A percentile compares a stretch with the other conserved stretches of the same genome.
phyloP scores from a whole-genome alignment of 176 grass and related monocot species.

The Carex pumila region DNA sequence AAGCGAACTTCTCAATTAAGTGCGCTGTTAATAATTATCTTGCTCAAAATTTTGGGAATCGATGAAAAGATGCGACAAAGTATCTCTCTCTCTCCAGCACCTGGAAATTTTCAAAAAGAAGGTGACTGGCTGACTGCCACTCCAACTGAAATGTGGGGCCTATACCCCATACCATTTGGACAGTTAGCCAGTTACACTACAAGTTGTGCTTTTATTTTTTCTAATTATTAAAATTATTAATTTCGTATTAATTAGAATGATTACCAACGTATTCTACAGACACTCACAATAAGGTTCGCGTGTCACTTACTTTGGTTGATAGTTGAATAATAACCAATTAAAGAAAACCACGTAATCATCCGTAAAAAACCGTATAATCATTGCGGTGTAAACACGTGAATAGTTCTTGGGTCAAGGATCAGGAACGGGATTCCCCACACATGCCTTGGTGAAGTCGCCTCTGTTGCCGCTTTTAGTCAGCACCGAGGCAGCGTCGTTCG shows the following conservation, averaged over 20 bases:
- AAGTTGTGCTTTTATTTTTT: background rate
- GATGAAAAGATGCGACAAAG: conserved; percentile 16
- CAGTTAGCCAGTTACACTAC: background rate
- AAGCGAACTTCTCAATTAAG: background rate
- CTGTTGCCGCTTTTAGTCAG: conserved; percentile 5
- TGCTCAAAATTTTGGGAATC: background rate
- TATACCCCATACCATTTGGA: background rate
- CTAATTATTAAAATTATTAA: background rate
- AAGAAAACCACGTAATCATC: background rate
- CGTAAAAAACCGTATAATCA: background rate
- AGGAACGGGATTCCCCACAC: background rate
- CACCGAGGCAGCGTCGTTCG: conserved; percentile 2
- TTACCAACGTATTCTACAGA: too few relatives aligned
- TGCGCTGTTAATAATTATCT: background rate
- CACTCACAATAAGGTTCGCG: background rate
- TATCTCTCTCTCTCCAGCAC: background rate
- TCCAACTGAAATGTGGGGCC: background rate
- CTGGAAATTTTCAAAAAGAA: background rate
- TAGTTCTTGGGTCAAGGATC: background rate
- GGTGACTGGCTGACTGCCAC: background rate
- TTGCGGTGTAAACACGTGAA: background rate
- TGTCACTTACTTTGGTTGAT: background rate
- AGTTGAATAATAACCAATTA: background rate
- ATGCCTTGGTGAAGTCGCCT: background rate
- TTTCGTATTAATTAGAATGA: too few relatives aligned